Evolutionary conservation across 73 alveolate genomes (phyloP).

Genomic region (Paramecium bursaria): DNA sequence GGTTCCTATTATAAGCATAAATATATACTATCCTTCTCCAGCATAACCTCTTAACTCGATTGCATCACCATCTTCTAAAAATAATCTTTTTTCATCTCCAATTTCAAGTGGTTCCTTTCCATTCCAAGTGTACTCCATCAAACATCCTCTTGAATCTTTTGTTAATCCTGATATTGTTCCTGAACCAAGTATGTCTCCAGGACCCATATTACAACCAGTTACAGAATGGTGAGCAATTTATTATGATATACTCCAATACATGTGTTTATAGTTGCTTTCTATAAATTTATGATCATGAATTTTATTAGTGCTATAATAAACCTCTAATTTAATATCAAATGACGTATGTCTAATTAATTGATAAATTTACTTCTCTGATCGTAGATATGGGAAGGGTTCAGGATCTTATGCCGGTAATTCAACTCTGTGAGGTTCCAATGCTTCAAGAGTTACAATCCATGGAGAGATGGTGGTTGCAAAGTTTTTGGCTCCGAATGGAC

Average conservation of each 20-base stretch:
- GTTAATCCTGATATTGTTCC: constrained; percentile 91
- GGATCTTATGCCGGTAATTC: constrained; percentile 89
- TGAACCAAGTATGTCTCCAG: constrained; percentile 92
- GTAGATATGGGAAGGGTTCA: constrained; percentile 89
- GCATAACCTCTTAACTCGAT: constrained; percentile 78
- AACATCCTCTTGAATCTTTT: constrained; percentile 82
- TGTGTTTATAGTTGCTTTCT: constrained; percentile 81
- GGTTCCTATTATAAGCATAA: constrained; percentile 20
- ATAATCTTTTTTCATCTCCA: constrained; percentile 80
- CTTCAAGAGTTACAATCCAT: constrained; percentile 93
- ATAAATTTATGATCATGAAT: constrained; percentile 73
- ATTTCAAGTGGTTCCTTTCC: constrained; percentile 85
- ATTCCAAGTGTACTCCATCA: constrained; percentile 87
- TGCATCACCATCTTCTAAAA: constrained; percentile 85
- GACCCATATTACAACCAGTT: constrained; percentile 87
- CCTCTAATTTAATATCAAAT: constrained; percentile 86
- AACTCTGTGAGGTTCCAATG: constrained; percentile 88
- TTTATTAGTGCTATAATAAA: constrained; percentile 65
- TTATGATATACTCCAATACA: constrained; percentile 94
- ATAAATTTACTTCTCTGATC: constrained; percentile 73
- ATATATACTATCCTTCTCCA: constrained; percentile 44
- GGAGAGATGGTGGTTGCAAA: constrained; percentile 91
- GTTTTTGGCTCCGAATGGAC: constrained; percentile 93
- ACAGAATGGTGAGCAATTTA: constrained; percentile 89
- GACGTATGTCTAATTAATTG: constrained; percentile 70